Base-by-base conservation (phyloP, 768 basidiomycete genomes). In the Tylopilus subfusipes region DNA sequence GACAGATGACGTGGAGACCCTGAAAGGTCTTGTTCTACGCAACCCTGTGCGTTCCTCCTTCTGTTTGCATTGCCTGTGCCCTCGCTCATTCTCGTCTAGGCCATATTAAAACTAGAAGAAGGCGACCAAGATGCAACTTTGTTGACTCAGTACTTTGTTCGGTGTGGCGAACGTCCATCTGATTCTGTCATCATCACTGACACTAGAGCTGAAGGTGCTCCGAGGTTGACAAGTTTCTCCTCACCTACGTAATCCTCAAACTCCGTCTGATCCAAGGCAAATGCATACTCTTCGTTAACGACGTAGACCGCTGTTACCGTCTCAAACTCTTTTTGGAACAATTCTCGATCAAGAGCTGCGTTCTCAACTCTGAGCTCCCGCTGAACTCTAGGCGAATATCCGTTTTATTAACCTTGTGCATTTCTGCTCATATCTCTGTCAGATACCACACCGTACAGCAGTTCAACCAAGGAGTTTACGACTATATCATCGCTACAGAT, bases 311-410 rank as follows among this genome's bases (percentile, higher is more conserved):
- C 22, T 87, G 87, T 50, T 99, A 98, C 70, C 88, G 94, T 50
- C 78, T 99, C 56, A 97, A 98, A 69, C 82, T 99, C n/a, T 99
- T 98, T 74, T 76, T 99, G 39, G 97, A 98, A 63, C 94, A 98
- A 71, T 98, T 98, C 63, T 94, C 91, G 0, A 90, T 98, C 68
- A 93, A 93, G 72, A 88, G 87, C 60, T 98, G 96, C 61, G 95
- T 99, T 1, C 79, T 99, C 24, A 98, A 99, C 66, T 91, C 93
- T 14, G 97, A 98, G 72, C 74, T 99, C 29, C 97, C 97, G 0
- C 73, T 98, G 52, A 98, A 97, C 67, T 97, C 95, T 19, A 83
- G 96, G 87, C 85, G 48, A 27, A 65, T 40, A 29, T 13, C 2
- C 0, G 16, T 9, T 18, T 30, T 22, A 13, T 6, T 4, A 4